Evolutionary conservation across 2,329 filamentous ascomycete species (phyloP).

Genomic region (Emydomyces testavorans): DNA sequence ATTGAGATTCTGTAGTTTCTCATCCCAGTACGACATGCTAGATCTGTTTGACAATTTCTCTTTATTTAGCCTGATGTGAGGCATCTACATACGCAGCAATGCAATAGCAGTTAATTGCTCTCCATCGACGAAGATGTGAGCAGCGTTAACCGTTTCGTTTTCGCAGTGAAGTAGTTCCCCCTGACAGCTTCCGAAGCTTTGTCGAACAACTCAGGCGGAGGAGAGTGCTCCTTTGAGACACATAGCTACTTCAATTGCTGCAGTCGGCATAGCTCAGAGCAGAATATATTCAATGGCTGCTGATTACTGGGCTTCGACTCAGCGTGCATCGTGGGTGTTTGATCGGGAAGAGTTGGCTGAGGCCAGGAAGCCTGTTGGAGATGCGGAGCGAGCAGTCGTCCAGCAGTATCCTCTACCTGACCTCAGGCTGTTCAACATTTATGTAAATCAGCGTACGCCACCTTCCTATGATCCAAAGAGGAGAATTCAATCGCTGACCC

Average conservation of each 20-base stretch:
- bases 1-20: too few relatives aligned
- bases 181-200: neutral
- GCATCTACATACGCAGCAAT: neutral
- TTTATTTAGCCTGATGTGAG: neutral
- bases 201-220: neutral
- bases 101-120: too few relatives aligned
- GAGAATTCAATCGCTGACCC: neutral
- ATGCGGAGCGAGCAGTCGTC: conserved; percentile 61
- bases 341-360: conserved; percentile 66
- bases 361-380: conserved; percentile 64
- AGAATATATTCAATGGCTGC: conserved; percentile 57
- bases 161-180: neutral
- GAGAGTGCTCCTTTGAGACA: neutral
- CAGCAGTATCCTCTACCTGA: conserved; percentile 75
- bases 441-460: conserved; percentile 71
- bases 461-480: neutral
- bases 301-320: conserved; percentile 94
- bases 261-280: neutral
- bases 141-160: neutral
- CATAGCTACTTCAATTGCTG: too few relatives aligned
- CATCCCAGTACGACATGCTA: neutral
- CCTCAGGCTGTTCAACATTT: conserved; percentile 71
- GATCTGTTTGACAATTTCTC: neutral
- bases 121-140: conserved; percentile 4
- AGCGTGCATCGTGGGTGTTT: conserved; percentile 83